Evolutionary conservation across 139 green algal species (phyloP), one percentile per base, ranked within the genome.

Genomic region (Chlorokybus atmophyticus): DNA sequence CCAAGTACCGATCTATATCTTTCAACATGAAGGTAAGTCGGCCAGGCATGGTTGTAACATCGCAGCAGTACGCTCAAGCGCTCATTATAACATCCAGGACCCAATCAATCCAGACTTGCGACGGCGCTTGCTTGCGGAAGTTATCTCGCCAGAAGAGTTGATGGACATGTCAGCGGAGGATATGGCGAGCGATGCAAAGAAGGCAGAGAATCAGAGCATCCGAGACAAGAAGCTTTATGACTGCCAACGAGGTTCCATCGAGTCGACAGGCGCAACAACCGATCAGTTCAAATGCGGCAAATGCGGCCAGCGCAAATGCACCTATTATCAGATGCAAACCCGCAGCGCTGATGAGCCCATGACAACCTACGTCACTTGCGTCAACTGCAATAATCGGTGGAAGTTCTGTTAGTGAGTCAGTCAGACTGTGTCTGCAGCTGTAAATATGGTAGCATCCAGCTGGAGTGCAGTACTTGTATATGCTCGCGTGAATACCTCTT

Each of bases 371-470:
- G 87, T 94, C 29, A 85, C 74, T 1, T 90, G 79, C 59, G 26
- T 68, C 8, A 79, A 82, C 48, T 97, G 90, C 75, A 68, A 73
- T 29, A 90, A 94, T 52, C 65, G 82, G 5, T 94, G 85, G 86
- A 94, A 94, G 67, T 94, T 94, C 68, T 89, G 85, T 64, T 94
- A n/a, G n/a, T n/a, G n/a, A n/a, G n/a, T n/a, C n/a, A n/a, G n/a
- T n/a, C n/a, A 41, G 38, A 44, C n/a, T n/a, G n/a, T n/a, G n/a
- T n/a, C n/a, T n/a, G n/a, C n/a, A n/a, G n/a, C n/a, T n/a, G n/a
- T n/a, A n/a, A n/a, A n/a, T n/a, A n/a, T n/a, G n/a, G n/a, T n/a
- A n/a, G n/a, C n/a, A n/a, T n/a, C n/a, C n/a, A n/a, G n/a, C n/a
- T n/a, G n/a, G n/a, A n/a, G n/a, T n/a, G n/a, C n/a, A n/a, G n/a